A percentile compares a stretch with the other conserved stretches of the same genome.
Evolutionary conservation across 148 eudicot species (phyloP).

Genomic region (Fagopyrum esculentum): DNA sequence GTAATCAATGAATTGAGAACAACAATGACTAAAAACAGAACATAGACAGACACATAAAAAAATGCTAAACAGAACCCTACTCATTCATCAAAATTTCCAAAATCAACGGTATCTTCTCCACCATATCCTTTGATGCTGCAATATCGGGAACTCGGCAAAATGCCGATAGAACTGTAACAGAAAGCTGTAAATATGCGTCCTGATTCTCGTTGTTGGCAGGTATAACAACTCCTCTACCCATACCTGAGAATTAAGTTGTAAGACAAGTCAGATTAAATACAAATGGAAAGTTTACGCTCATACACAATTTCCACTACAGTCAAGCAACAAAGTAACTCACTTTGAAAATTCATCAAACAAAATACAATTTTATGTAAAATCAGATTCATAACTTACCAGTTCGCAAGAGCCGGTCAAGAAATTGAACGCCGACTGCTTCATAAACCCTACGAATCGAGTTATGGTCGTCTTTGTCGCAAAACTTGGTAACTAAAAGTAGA

Average conservation of each 20-base stretch:
- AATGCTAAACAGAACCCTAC: constrained; percentile 23
- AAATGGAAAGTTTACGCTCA: not conserved
- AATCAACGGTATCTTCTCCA: constrained; percentile 46
- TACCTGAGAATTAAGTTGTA: constrained; percentile 27
- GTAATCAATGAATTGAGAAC: not conserved
- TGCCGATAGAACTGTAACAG: constrained; percentile 56
- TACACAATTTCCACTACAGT: not conserved
- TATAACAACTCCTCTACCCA: constrained; percentile 39
- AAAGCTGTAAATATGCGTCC: constrained; percentile 58
- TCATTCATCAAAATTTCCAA: constrained; percentile 50
- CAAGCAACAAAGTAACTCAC: not conserved
- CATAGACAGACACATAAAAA: not conserved
- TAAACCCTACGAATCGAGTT: constrained; percentile 48
- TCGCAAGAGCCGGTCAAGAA: constrained; percentile 71
- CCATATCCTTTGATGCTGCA: constrained; percentile 66
- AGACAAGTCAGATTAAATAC: constrained; percentile 5
- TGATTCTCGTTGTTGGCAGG: constrained; percentile 38
- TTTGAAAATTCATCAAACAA: not conserved
- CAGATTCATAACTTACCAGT: constrained; percentile 30
- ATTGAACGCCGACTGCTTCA: constrained; percentile 49
- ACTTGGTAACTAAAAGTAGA: constrained; percentile 66
- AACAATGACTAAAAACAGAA: not conserved
- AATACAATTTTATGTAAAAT: not conserved
- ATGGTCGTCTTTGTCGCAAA: constrained; percentile 52
- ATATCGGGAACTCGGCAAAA: constrained; percentile 67